Evolutionary conservation across 148 eudicot species (phyloP).

Genomic region (Nyssa sinensis): DNA sequence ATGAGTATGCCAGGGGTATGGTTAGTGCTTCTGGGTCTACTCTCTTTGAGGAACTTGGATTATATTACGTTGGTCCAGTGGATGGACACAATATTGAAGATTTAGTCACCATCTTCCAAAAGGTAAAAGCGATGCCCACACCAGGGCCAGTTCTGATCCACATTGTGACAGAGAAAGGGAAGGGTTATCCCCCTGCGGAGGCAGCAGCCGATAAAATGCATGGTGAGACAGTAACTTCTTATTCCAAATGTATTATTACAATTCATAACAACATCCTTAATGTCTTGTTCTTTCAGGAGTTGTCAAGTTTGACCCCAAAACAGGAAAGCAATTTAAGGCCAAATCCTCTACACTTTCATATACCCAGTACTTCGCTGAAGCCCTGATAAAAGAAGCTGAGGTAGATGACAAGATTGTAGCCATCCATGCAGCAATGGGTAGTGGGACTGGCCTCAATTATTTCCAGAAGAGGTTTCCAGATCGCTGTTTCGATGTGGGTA

Average conservation of each 20-base stretch:
- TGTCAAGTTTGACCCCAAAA: conserved; percentile 58
- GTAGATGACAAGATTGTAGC: conserved; percentile 55
- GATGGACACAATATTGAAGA: conserved; percentile 73
- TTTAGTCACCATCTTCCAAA: conserved; percentile 47
- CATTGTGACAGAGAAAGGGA: conserved; percentile 75
- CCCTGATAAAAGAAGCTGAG: conserved; percentile 70
- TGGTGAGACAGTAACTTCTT: conserved; percentile 35
- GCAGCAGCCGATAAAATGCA: conserved; percentile 76
- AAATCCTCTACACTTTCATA: conserved; percentile 59
- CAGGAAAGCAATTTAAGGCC: conserved; percentile 66
- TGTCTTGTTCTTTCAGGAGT: conserved; percentile 43
- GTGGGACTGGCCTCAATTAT: conserved; percentile 74
- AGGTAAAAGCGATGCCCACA: conserved; percentile 65
- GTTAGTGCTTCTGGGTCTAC: conserved; percentile 47
- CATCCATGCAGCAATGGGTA: conserved; percentile 82
- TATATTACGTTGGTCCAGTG: conserved; percentile 76
- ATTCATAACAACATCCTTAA: not conserved
- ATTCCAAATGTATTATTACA: not conserved
- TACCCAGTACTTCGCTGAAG: conserved; percentile 65
- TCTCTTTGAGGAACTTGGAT: conserved; percentile 68
- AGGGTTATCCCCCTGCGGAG: conserved; percentile 82
- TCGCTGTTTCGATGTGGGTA: conserved; percentile 79
- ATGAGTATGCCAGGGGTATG: conserved; percentile 70
- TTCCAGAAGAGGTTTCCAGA: conserved; percentile 64
- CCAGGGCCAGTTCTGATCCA: conserved; percentile 75